Conservation (phyloP, 139 green algal species). For the Picochlorum sp. region DNA sequence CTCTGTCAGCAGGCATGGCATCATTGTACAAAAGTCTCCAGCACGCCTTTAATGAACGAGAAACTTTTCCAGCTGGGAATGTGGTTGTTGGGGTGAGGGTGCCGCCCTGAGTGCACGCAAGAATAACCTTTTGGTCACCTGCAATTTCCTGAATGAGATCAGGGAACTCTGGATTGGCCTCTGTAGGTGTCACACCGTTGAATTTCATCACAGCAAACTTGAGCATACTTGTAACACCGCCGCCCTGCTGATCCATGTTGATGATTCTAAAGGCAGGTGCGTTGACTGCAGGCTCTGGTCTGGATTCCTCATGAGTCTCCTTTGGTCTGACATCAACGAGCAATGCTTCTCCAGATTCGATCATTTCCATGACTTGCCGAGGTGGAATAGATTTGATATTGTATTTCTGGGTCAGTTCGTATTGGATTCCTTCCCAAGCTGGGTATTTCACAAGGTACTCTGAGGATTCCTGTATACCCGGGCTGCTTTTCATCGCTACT, state of each 20-base stretch:
- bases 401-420: constrained; percentile 6
- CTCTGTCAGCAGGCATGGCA: not conserved
- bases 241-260: not conserved
- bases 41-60: constrained; percentile 36
- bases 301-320: constrained; percentile 17
- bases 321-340: constrained; percentile 34
- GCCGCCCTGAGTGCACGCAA: constrained; percentile 51
- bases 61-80: constrained; percentile 42
- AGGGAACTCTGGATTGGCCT: constrained; percentile 35
- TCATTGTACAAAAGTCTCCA: constrained; percentile 20
- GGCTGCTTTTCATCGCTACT: no score
- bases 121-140: constrained; percentile 36
- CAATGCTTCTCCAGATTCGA: constrained; percentile 24
- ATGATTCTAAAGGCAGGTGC: constrained; percentile 24
- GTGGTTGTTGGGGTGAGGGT: constrained; percentile 31
- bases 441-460: constrained; percentile 11
- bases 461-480: no score
- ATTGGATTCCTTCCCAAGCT: constrained; percentile 12
- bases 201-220: constrained; percentile 20
- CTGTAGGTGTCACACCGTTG: constrained; percentile 32
- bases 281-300: constrained; percentile 22
- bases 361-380: constrained; percentile 20
- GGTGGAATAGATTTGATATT: constrained; percentile 10
- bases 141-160: constrained; percentile 14
- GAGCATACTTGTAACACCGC: constrained; percentile 4